Evolutionary conservation across 1,139 yeast genomes (phyloP).

Genomic region (Geotrichum klebahnii): DNA sequence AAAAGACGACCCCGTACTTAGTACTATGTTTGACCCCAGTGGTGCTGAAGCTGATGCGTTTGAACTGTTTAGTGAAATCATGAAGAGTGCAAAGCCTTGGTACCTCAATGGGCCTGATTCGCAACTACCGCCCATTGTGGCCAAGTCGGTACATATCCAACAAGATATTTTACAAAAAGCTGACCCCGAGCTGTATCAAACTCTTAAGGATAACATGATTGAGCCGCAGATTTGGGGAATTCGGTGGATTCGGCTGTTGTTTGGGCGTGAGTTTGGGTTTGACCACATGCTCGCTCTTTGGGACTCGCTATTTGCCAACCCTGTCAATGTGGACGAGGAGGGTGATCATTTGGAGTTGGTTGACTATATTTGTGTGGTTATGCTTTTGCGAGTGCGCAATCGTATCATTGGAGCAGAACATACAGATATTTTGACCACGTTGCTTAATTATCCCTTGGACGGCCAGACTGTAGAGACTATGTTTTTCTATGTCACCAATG

Average conservation of each 20-base stretch:
- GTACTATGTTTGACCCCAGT: slow-evolving; percentile 10
- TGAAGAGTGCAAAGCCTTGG: slow-evolving; percentile 36
- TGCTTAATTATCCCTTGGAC: slow-evolving; percentile 36
- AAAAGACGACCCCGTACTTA: slow-evolving; percentile 8
- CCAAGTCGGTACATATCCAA: slow-evolving; percentile 35
- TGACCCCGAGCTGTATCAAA: slow-evolving; percentile 37
- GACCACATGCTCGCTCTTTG: slow-evolving; percentile 35
- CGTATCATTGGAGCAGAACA: slow-evolving; percentile 31
- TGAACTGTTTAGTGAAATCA: slow-evolving; percentile 35
- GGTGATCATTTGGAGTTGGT: slow-evolving; percentile 33
- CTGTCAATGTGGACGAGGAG: slow-evolving; percentile 17
- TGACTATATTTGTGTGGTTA: slow-evolving; percentile 37
- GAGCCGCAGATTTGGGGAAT: slow-evolving; percentile 63
- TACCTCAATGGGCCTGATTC: slow-evolving; percentile 29
- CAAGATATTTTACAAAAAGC: slow-evolving; percentile 40
- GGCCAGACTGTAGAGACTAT: slow-evolving; percentile 26
- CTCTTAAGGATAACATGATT: slow-evolving; percentile 44
- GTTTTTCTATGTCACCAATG: slow-evolving; percentile 32
- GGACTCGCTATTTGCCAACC: slow-evolving; percentile 42
- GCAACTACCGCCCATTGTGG: slow-evolving; percentile 32
- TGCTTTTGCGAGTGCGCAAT: slow-evolving; percentile 35
- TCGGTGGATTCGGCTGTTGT: slow-evolving; percentile 50
- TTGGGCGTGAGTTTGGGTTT: slow-evolving; percentile 49
- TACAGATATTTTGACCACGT: slow-evolving; percentile 34
- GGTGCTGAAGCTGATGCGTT: slow-evolving; percentile 35